Evolutionary conservation across 257 asterid species (phyloP).

Genomic region (Linderniella brevidens): DNA sequence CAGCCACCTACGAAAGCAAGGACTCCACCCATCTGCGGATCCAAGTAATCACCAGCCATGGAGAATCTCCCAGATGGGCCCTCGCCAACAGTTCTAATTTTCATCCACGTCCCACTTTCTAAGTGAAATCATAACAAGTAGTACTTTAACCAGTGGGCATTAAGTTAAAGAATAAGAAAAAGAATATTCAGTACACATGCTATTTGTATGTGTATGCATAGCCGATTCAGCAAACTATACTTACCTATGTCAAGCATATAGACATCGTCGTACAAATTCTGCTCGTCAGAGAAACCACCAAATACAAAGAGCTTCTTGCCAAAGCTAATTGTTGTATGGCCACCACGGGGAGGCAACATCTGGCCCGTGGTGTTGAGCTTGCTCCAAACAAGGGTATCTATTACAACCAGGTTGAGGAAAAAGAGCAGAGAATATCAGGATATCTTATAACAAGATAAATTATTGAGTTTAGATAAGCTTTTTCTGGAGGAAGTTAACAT

Average conservation of each 20-base stretch:
- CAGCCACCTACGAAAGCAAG: slow-evolving; percentile 90
- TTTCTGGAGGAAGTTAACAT: slow-evolving; percentile 1
- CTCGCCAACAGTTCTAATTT: slow-evolving; percentile 47
- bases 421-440: slow-evolving; percentile 3
- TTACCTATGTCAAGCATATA: slow-evolving; percentile 84
- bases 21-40: slow-evolving; percentile 74
- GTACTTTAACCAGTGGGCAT: not conserved
- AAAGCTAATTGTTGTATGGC: slow-evolving; percentile 73
- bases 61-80: slow-evolving; percentile 93
- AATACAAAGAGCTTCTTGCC: slow-evolving; percentile 74
- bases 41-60: slow-evolving; percentile 84
- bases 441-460: not conserved
- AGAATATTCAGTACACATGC: not conserved
- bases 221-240: slow-evolving; percentile 6
- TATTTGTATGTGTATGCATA: no score
- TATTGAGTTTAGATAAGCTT: no score
- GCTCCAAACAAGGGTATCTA: slow-evolving; percentile 88
- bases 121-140: slow-evolving; percentile 11
- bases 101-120: slow-evolving; percentile 76
- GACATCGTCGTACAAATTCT: slow-evolving; percentile 70
- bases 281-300: slow-evolving; percentile 91
- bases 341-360: slow-evolving; percentile 87
- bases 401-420: slow-evolving; percentile 15
- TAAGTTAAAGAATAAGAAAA: not conserved
- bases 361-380: slow-evolving; percentile 81